Percentiles rank a stretch among this genome's conserved stretches.
These are phyloP conservation scores for Paramecium sexaurelia DNA, from an alignment of 73 alveolate species.

Conservation along the genomic window DNA sequence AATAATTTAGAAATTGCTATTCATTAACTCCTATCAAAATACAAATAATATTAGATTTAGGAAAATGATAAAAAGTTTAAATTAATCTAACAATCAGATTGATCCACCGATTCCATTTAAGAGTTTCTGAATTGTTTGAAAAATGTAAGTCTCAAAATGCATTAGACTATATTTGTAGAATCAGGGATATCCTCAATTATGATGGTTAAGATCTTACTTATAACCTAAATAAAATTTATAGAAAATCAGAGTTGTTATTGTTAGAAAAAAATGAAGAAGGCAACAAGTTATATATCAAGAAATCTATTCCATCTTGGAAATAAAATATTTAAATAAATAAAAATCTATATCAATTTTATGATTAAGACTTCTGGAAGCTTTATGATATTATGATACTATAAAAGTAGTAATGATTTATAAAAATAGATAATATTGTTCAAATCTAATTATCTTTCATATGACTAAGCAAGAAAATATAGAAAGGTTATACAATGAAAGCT, in stretches of 20 bases:
- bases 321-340: background rate
- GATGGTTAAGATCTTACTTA: background rate
- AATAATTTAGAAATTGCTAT: background rate
- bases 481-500: background rate
- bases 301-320: background rate
- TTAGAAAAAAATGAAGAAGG: background rate
- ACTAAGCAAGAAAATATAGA: background rate
- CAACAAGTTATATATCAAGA: background rate
- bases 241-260: background rate
- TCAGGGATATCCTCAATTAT: background rate
- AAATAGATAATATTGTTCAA: constrained; percentile 3
- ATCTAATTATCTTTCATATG: background rate
- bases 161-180: background rate
- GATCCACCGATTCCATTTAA: constrained; percentile 3
- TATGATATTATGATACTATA: background rate
- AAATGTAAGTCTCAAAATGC: background rate
- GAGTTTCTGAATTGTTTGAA: constrained; percentile 20
- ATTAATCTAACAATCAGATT: background rate
- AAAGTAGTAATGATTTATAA: background rate
- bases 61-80: constrained; percentile 28
- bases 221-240: background rate
- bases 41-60: background rate
- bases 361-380: constrained; percentile 17
- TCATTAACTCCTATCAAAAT: background rate
- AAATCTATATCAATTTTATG: background rate